phyloP scores from a whole-genome alignment of 306 rosid genomes.

The Trichosanthes cucumerina region DNA sequence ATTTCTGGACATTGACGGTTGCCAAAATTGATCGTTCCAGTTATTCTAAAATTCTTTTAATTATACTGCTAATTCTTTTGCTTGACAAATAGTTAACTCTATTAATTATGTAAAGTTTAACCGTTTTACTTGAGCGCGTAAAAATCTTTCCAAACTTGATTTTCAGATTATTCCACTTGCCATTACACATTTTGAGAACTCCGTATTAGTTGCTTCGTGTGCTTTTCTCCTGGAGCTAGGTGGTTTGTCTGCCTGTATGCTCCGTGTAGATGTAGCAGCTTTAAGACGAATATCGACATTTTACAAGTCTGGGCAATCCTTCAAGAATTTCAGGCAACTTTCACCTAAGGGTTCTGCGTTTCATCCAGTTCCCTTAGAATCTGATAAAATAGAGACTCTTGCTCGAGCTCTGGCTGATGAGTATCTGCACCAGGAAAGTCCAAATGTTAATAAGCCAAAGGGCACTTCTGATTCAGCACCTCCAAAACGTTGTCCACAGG shows the following conservation, averaged over 20 bases:
- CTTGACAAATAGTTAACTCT: neutral
- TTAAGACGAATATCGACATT: slow-evolving; percentile 73
- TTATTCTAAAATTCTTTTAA: neutral
- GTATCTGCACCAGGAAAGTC: slow-evolving; percentile 51
- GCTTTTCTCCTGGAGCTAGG: slow-evolving; percentile 82
- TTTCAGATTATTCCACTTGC: slow-evolving; percentile 80
- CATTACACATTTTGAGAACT: slow-evolving; percentile 79
- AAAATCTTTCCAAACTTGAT: slow-evolving; percentile 14
- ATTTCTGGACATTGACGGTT: neutral
- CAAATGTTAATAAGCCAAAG: slow-evolving; percentile 24
- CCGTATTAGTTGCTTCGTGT: slow-evolving; percentile 78
- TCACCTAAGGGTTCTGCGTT: slow-evolving; percentile 58
- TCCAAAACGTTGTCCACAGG: slow-evolving; percentile 49
- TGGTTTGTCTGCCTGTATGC: slow-evolving; percentile 79
- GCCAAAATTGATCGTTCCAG: neutral
- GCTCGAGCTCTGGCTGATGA: slow-evolving; percentile 90
- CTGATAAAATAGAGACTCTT: slow-evolving; percentile 57
- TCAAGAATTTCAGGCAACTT: slow-evolving; percentile 51
- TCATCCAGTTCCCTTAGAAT: slow-evolving; percentile 56
- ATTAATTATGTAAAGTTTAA: neutral
- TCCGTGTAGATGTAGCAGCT: slow-evolving; percentile 64
- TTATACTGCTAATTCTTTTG: neutral
- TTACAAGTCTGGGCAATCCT: slow-evolving; percentile 44
- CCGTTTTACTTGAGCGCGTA: slow-evolving; percentile 11
- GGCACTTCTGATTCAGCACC: slow-evolving; percentile 23